Percentiles rank a stretch among this genome's conserved stretches.
Evolutionary conservation across 2,329 filamentous ascomycete species (phyloP).

Genomic region (Diaporthe sp.): DNA sequence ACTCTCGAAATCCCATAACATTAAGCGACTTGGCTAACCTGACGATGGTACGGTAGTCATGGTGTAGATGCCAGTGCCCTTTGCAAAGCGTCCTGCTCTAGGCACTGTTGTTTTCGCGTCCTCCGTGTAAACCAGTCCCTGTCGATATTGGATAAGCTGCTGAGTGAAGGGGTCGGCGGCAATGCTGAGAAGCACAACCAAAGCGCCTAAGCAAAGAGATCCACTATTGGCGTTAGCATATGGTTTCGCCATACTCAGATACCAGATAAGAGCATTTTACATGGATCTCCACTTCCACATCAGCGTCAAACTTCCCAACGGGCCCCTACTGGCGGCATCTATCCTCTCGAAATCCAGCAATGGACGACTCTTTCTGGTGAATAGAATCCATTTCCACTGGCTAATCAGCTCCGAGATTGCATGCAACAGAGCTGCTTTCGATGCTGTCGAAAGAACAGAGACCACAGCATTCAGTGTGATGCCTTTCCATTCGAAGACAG

Average conservation of each 20-base stretch:
- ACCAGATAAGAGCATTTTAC: background rate
- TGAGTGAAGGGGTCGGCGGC: slow-evolving; percentile 34
- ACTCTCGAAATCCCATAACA: background rate
- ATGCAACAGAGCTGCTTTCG: slow-evolving; percentile 22
- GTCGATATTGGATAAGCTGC: slow-evolving; percentile 30
- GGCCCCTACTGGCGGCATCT: slow-evolving; percentile 10
- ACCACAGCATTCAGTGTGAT: slow-evolving; percentile 33
- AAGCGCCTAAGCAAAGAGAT: slow-evolving; percentile 5
- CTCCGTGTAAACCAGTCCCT: slow-evolving; percentile 1
- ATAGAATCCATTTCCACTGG: slow-evolving; percentile 38
- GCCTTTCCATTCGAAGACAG: slow-evolving; percentile 14
- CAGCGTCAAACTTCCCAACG: slow-evolving; percentile 12
- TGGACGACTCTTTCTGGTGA: background rate
- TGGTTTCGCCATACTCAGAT: too few relatives aligned
- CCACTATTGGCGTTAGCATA: background rate
- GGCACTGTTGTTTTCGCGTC: background rate
- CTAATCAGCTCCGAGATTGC: slow-evolving; percentile 20
- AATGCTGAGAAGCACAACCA: slow-evolving; percentile 15
- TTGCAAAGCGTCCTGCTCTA: slow-evolving; percentile 2
- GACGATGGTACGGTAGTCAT: background rate
- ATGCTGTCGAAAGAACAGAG: slow-evolving; percentile 19
- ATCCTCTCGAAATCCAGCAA: slow-evolving; percentile 34
- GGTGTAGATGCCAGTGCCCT: background rate
- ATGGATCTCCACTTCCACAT: background rate
- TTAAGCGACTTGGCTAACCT: background rate